Base-by-base conservation (phyloP, 345 rosid genomes). In the Leavenworthia alabamica region DNA sequence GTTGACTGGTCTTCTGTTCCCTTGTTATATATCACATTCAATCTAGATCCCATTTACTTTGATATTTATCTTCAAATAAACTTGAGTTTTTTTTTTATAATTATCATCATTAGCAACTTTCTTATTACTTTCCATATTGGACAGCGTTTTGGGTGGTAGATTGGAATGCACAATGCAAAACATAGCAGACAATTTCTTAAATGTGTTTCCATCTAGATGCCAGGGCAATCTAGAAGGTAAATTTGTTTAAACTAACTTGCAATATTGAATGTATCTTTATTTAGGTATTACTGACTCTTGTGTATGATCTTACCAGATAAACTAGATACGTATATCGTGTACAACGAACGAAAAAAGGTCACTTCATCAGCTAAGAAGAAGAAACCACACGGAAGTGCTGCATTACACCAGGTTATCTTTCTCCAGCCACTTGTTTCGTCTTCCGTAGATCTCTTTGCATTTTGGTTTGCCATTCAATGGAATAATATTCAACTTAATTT, bases 101-200 rank as follows among this genome's bases (percentile, higher is more conserved):
- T 17, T 49, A 47, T n/a, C 70, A n/a, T 35, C 8, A 8, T 51
- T 64, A 43, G 43, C 13, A 40, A 61, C 22, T 62, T 32, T 45
- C 29, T 47, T 43, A 47, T 36, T 36, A 10, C 43, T 67, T 71
- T 64, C 13, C 36, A 33, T 64, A 75, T 15, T 19, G 19, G 52
- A 65, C 61, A 92, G 95, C 67, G 82, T 89, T 59, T 57, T 73
- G 55, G 98, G 98, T 72, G 95, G 96, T 48, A 82, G 96, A 77
- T 80, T 92, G 70, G 98, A 92, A 73, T 92, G 96, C 81, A 89
- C 96, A 5, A 89, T 92, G 98, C 96, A 92, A 77, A 92, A 92
- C 79, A 85, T 86, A 80, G 95, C 95, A 3, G 95, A 92, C 64
- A 85, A 77, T 75, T 86, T 92, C 73, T 67, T 62, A 17, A 92